These are phyloP conservation scores for Phialophora tarda DNA, from an alignment of 2,329 filamentous ascomycete genomes.

Conservation along the genomic window DNA sequence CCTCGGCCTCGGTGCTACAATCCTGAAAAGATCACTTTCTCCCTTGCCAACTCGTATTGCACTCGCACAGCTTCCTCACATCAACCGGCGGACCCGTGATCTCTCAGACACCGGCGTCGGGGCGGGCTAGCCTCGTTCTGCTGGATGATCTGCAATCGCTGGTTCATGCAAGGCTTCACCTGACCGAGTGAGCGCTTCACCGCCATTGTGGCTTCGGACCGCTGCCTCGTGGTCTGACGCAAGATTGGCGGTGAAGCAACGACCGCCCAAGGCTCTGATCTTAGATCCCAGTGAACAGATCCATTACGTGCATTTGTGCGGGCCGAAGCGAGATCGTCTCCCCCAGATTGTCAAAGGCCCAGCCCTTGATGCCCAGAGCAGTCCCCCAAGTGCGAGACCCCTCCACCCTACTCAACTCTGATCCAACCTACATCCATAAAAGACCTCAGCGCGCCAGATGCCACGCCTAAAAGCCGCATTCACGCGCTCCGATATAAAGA, in stretches of 20 bases:
- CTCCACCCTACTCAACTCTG: constrained; percentile 4
- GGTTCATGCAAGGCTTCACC: constrained; percentile 25
- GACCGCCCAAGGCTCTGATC: constrained; percentile 7
- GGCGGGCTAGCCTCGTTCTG: background rate
- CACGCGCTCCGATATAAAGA: background rate
- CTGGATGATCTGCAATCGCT: constrained; percentile 23
- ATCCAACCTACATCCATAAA: background rate
- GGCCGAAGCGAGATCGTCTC: constrained; percentile 31
- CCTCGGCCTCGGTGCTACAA: background rate
- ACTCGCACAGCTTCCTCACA: background rate
- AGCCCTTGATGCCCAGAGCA: constrained; percentile 5
- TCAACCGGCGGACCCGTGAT: background rate
- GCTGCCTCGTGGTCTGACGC: constrained; percentile 31
- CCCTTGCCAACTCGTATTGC: constrained; percentile 1
- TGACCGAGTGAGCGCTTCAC: constrained; percentile 20
- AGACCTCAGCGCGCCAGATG: constrained; percentile 2
- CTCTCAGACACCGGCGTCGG: background rate
- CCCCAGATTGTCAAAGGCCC: constrained; percentile 7
- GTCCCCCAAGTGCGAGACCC: constrained; percentile 1
- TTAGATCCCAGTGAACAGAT: background rate
- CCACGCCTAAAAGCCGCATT: background rate
- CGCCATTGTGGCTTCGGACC: constrained; percentile 18
- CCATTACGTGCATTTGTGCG: constrained; percentile 24
- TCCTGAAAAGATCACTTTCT: background rate
- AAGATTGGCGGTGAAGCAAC: constrained; percentile 34